Evolutionary conservation across 1,284 basidiomycete genomes (phyloP).

Genomic region (Exobasidium cylindrosporum): DNA sequence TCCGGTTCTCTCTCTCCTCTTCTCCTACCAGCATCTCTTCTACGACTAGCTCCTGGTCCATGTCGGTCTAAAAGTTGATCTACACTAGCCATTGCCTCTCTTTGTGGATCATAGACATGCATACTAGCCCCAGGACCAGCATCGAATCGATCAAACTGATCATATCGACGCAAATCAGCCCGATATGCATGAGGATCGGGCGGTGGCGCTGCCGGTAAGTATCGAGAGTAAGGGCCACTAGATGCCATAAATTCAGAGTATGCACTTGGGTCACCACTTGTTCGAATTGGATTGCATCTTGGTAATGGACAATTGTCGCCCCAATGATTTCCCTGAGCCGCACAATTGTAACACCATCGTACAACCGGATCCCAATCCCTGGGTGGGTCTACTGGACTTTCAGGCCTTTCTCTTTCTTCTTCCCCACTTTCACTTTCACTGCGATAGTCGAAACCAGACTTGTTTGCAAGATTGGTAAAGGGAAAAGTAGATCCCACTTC

Average conservation of each 20-base stretch:
- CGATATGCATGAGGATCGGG: not conserved
- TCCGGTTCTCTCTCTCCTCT: not conserved
- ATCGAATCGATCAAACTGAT: not conserved
- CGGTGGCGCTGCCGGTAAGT: conserved; percentile 17
- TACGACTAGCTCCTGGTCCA: not conserved
- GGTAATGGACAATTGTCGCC: conserved; percentile 77
- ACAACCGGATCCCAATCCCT: conserved; percentile 25
- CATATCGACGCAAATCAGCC: not conserved
- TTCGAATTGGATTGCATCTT: conserved; percentile 60
- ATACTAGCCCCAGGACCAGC: not conserved
- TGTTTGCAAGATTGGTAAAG: not conserved
- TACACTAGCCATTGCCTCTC: not conserved
- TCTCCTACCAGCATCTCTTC: not conserved
- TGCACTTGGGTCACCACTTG: conserved; percentile 66
- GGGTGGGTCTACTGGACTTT: conserved; percentile 8
- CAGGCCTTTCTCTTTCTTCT: conserved; percentile 18
- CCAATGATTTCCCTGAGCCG: conserved; percentile 68
- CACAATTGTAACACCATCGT: conserved; percentile 84
- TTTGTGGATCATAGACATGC: conserved; percentile 6
- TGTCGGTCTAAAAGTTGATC: not conserved
- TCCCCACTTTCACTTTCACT: conserved; percentile 1
- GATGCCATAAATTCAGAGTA: conserved; percentile 70
- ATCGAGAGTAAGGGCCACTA: conserved; percentile 70
- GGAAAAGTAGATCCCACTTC: not conserved
- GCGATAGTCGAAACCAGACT: not conserved